Evolutionary conservation across 2,329 filamentous ascomycete genomes (phyloP), one percentile per base, ranked within the genome.

Genomic region (Helotiales sp.): DNA sequence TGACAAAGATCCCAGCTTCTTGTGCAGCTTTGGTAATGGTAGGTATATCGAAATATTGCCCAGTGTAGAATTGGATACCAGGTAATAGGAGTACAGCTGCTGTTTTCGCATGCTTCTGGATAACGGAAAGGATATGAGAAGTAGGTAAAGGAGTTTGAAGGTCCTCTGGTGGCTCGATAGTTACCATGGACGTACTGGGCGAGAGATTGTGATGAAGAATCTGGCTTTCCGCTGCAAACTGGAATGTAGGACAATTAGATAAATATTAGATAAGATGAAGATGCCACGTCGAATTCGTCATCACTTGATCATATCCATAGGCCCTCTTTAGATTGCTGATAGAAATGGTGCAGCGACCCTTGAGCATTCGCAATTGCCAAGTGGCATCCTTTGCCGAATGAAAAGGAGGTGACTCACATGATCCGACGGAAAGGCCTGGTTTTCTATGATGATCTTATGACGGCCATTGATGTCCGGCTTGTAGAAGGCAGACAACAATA

Each of bases 381-480:
- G 40, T 24, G 12, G 22, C 40, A 44, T n/a, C 10, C 7, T 27
- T 44, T 44, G 40, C 40, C 22, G 40, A 25, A 44, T 25, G 40
- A 27, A 24, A 44, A 55, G 55, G 56, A 36, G 27, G 31, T n/a
- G 44, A 69, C 81, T 66, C 80, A 90, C 88, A 75, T 91, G 88
- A 72, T 93, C 90, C 71, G 87, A 90, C 0, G 90, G 90, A 68
- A 93, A 93, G 0, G 90, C 89, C 70, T 91, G 92, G 61, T 83
- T 85, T 72, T 93, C 90, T 29, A 93, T 79, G 58, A 93, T 88
- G 63, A 93, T 89, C 74, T 91, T 92, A 71, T 86, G 88, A 54
- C 71, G 72, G 19, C 75, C 74, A 36, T 74, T 74, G 75, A 81
- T 65, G 7, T 83, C 86, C 0, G 90, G 90, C 33, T 77, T 80